phyloP scores from a whole-genome alignment of 805 yeast genomes.

The Debaryomyces hansenii region DNA sequence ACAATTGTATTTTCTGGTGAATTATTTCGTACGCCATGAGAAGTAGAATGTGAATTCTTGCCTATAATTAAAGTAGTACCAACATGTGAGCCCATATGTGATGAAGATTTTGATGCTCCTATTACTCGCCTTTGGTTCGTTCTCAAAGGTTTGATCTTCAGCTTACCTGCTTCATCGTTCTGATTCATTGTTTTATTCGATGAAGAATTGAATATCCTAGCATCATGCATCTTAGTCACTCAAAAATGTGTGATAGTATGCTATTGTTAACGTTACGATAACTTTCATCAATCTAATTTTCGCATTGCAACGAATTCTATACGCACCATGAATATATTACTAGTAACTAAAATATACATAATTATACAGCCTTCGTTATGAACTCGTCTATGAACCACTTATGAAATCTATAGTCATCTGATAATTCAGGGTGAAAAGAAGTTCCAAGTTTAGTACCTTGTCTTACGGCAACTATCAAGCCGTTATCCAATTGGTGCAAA shows the following conservation, averaged over 20 bases:
- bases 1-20: not conserved
- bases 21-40: not conserved
- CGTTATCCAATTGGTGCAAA: conserved; percentile 37
- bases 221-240: conserved; percentile 28
- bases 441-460: conserved; percentile 71
- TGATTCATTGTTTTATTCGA: conserved; percentile 3
- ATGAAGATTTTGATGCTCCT: conserved; percentile 1
- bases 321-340: not conserved
- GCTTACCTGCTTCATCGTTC: not conserved
- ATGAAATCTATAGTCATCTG: conserved; percentile 60
- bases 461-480: conserved; percentile 66
- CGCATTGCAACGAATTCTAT: no score
- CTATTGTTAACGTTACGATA: no score
- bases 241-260: not conserved
- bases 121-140: not conserved
- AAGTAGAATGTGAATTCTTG: not conserved
- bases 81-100: conserved; percentile 15
- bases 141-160: not conserved
- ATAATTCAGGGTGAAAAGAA: conserved; percentile 78
- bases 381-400: conserved; percentile 67
- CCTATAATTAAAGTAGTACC: conserved; percentile 27
- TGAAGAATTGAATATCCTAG: conserved; percentile 20
- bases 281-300: no score
- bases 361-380: conserved; percentile 26
- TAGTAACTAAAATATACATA: not conserved